phyloP scores from a whole-genome alignment of 805 yeast species.

The Wickerhamomyces alni region DNA sequence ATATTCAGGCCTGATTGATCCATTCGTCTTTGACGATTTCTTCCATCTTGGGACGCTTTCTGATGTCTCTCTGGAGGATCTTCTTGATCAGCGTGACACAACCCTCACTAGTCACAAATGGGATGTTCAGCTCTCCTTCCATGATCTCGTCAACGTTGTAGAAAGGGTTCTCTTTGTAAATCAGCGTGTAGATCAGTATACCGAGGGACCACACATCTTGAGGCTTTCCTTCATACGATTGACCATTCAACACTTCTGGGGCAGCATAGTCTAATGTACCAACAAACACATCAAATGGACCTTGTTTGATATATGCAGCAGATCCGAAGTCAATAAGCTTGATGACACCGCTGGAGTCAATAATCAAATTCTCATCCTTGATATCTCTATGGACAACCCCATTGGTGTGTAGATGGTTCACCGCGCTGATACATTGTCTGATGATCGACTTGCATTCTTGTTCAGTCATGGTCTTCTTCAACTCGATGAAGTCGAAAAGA shows the following conservation, averaged over 20 bases:
- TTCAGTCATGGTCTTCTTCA: constrained; percentile 76
- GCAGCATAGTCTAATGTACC: constrained; percentile 98
- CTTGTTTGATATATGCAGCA: constrained; percentile 84
- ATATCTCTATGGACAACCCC: constrained; percentile 94
- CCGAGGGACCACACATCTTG: constrained; percentile 99
- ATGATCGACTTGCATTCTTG: constrained; percentile 72
- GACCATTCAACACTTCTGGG: constrained; percentile 89
- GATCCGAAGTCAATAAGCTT: constrained; percentile 94
- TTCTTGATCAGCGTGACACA: constrained; percentile 54
- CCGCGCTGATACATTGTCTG: constrained; percentile 71
- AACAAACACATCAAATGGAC: constrained; percentile 95
- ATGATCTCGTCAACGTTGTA: constrained; percentile 92
- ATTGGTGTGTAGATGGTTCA: constrained; percentile 73
- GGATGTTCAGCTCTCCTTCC: constrained; percentile 79
- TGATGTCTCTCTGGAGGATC: constrained; percentile 65
- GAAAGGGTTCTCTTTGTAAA: constrained; percentile 93
- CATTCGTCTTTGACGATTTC: constrained; percentile 69
- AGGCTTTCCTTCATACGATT: constrained; percentile 84
- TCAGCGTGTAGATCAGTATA: constrained; percentile 77
- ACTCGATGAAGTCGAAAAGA: constrained; percentile 85
- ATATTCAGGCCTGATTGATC: constrained; percentile 29
- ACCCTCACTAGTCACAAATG: constrained; percentile 51
- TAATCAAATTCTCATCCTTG: constrained; percentile 90
- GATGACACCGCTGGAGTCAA: constrained; percentile 73
- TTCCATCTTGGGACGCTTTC: constrained; percentile 65